Base-by-base conservation (phyloP, 1,284 basidiomycete species). In the Heterobasidion occidentale region DNA sequence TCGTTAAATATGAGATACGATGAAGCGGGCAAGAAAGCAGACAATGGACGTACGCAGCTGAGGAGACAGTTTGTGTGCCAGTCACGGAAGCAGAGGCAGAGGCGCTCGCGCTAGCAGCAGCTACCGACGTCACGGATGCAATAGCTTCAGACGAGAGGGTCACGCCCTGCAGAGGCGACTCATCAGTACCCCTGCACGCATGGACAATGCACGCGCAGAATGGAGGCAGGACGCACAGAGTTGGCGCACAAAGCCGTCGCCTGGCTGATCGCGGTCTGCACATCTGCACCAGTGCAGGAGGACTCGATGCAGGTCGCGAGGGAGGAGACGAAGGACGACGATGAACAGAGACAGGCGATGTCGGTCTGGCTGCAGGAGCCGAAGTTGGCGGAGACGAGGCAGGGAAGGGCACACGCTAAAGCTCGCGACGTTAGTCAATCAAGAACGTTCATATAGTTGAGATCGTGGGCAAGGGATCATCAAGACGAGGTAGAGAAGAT, bases 271-370 rank as follows among this genome's bases (percentile, higher is more conserved):
- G 83, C 81, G 33, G 56, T 65, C 15, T 63, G 46, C 57, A 83
- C 70, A 62, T 85, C 81, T 33, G 52, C 52, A 50, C 77, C 77
- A 0, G 62, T 56, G 73, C 84, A 86, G 19, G 71, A 61, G 1
- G 46, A 19, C 55, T 64, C 46, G 61, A 85, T 76, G 65, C 84
- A 86, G 2, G 57, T 7, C 38, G 77, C 77, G 56, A 76, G 74
- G 57, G 68, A 69, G 55, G 60, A 53, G 63, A 85, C 67, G 67
- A 83, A 86, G 9, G 59, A 53, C 9, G 62, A 3, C 65, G 67
- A 71, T 5, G 71, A 70, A 76, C 84, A 86, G 44, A 84, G 71
- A 62, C 84, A 86, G 36, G 58, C 61, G 63, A 77, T 71, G 64
- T 84, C 79, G n/a, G 63, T 65, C 3, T 63, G 44, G 27, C 59